Base-by-base conservation (phyloP, 1,284 basidiomycete species). In the Trichosporon coremiiforme region DNA sequence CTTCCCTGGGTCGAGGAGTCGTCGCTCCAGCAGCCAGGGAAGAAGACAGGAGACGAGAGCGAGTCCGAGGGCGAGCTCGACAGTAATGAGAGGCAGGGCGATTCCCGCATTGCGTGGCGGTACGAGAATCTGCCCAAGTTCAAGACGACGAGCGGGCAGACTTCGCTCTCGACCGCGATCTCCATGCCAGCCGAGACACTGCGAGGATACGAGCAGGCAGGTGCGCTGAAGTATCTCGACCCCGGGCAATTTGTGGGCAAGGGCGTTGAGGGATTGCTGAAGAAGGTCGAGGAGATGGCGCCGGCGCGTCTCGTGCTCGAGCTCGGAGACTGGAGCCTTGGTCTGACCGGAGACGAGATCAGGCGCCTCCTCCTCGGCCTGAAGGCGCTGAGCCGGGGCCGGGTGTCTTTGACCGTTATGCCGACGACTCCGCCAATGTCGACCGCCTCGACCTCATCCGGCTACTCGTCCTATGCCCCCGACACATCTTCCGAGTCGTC, bases 91-190 rank as follows among this genome's bases (percentile, higher is more conserved):
- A 68, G 87, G 68, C 62, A 72, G 69, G 79, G 83, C 67, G 84
- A 86, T 13, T 62, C 57, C 15, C 13, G 91, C 84, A 97, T 98
- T 77, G 96, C 96, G 47, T 99, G 96, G 93, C 87, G 96, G 77
- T 99, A 99, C 82, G 92, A 93, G 77, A 87, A 89, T 71, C 91
- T 97, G 91, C 92, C 90, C 83, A 90, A 88, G 82, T 96, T 96
- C 82, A 33, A n/a, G 29, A 62, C 57, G 31, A 62, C 57, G 57
- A 33, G 29, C 15, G 57, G 57, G 15, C 17, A 7, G 13, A 47
- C n/a, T 10, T 57, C 53, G 17, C 45, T 17, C 25, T 68, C 22
- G 64, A 68, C 53, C 4, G 38, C 53, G 20, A 35, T 62, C 31
- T 17, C 57, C 2, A 62, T 62, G 57, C 57, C 57, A 0, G 4